Percentiles rank a stretch among this genome's conserved stretches.
phyloP scores from a whole-genome alignment of 345 rosid species.

The Anastatica hierochuntica region DNA sequence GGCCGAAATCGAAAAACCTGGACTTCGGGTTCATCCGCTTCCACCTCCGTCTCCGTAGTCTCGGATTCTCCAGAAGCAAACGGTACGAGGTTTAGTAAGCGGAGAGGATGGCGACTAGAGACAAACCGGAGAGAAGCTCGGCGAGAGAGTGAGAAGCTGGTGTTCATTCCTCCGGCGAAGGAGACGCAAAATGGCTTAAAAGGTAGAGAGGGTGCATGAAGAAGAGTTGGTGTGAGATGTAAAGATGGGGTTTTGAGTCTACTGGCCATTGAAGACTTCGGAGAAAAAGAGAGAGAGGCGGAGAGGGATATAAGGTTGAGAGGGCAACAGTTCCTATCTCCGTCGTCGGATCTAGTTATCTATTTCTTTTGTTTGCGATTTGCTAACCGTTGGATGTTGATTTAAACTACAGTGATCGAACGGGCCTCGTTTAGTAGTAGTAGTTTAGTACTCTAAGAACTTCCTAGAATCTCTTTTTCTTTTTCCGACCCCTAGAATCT shows the following conservation, averaged over 20 bases:
- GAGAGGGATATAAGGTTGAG: slow-evolving; percentile 16
- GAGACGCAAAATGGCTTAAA: slow-evolving; percentile 31
- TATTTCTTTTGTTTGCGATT: not conserved
- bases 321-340: not conserved
- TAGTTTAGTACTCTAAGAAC: no score
- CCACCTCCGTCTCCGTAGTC: slow-evolving; percentile 39
- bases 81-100: slow-evolving; percentile 35
- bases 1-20: slow-evolving; percentile 37
- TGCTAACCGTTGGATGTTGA: slow-evolving; percentile 13
- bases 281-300: not conserved
- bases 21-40: slow-evolving; percentile 41
- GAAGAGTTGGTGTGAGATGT: slow-evolving; percentile 28
- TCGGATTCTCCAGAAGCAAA: slow-evolving; percentile 65
- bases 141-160: slow-evolving; percentile 15
- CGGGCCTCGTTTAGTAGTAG: not conserved
- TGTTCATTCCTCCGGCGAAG: slow-evolving; percentile 30
- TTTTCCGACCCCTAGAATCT: no score
- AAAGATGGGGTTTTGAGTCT: slow-evolving; percentile 53
- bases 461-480: no score
- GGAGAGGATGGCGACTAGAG: slow-evolving; percentile 23
- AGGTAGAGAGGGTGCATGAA: slow-evolving; percentile 20
- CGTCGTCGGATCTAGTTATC: not conserved
- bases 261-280: slow-evolving; percentile 46
- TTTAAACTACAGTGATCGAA: not conserved
- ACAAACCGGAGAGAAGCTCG: slow-evolving; percentile 28